phyloP scores from a whole-genome alignment of 2,329 filamentous ascomycete genomes.

The Albifimbria verrucaria region DNA sequence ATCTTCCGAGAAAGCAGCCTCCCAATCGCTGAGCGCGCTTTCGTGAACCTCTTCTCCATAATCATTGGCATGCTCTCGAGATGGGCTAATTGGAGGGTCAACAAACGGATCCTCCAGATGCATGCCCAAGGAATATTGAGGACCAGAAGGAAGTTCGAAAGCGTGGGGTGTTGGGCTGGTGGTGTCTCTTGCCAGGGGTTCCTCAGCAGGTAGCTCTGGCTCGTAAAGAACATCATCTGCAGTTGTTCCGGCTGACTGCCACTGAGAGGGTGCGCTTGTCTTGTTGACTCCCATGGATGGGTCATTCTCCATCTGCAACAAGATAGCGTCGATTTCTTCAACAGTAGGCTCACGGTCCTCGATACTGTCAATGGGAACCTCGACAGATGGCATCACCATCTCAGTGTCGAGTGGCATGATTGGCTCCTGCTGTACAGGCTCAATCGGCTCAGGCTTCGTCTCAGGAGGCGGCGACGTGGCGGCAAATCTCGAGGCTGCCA shows the following conservation, averaged over 20 bases:
- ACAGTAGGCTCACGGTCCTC: conserved; percentile 50
- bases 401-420: conserved; percentile 13
- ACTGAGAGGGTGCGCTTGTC: conserved; percentile 42
- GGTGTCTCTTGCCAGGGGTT: conserved; percentile 62
- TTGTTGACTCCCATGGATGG: conserved; percentile 74
- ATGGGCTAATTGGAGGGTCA: conserved; percentile 48
- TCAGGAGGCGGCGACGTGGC: conserved; percentile 29
- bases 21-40: conserved; percentile 80
- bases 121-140: conserved; percentile 43
- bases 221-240: conserved; percentile 50
- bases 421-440: conserved; percentile 21
- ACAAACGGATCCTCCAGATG: conserved; percentile 63
- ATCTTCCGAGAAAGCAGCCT: conserved; percentile 75
- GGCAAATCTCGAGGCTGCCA: conserved; percentile 44
- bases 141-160: conserved; percentile 42
- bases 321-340: conserved; percentile 88
- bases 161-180: conserved; percentile 70
- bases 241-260: conserved; percentile 27
- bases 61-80: conserved; percentile 45
- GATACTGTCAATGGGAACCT: conserved; percentile 15
- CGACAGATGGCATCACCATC: conserved; percentile 8
- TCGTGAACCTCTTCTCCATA: conserved; percentile 55
- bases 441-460: conserved; percentile 8
- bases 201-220: conserved; percentile 40
- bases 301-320: conserved; percentile 75